These are phyloP conservation scores for Santalum album DNA, from an alignment of 164 flowering plant genomes.

Conservation along the genomic window DNA sequence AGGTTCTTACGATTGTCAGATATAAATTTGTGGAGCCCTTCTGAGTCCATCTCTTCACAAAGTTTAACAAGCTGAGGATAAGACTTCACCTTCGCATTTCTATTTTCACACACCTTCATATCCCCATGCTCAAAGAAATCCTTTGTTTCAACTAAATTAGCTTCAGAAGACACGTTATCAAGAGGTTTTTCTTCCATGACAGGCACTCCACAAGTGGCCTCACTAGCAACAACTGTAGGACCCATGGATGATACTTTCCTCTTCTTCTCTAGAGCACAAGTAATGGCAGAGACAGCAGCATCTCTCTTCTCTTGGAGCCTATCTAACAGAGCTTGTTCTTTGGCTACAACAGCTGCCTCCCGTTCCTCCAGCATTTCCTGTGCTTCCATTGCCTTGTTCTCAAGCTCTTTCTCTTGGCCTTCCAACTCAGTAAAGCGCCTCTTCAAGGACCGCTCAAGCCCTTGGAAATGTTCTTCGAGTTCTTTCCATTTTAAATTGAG, in stretches of 20 bases:
- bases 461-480: conserved; percentile 90
- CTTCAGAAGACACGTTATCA: conserved; percentile 27
- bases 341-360: conserved; percentile 71
- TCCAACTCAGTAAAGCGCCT: conserved; percentile 80
- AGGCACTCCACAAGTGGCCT: conserved; percentile 13
- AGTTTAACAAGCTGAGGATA: conserved; percentile 63
- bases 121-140: conserved; percentile 21
- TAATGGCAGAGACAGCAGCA: conserved; percentile 66
- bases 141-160: conserved; percentile 22
- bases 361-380: conserved; percentile 53
- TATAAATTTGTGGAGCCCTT: conserved; percentile 81
- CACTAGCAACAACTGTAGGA: conserved; percentile 20
- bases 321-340: conserved; percentile 66
- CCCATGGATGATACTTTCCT: conserved; percentile 28
- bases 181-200: conserved; percentile 40
- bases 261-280: conserved; percentile 43
- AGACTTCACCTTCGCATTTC: conserved; percentile 32
- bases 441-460: conserved; percentile 86
- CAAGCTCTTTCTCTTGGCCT: conserved; percentile 73
- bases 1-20: conserved; percentile 94
- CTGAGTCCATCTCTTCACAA: conserved; percentile 72
- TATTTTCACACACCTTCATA: conserved; percentile 28
- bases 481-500: conserved; percentile 95
- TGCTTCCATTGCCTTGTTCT: conserved; percentile 53
- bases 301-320: conserved; percentile 82